These are phyloP conservation scores for Saposhnikovia divaricata DNA, from an alignment of 129 eudicot genomes.

Conservation along the genomic window DNA sequence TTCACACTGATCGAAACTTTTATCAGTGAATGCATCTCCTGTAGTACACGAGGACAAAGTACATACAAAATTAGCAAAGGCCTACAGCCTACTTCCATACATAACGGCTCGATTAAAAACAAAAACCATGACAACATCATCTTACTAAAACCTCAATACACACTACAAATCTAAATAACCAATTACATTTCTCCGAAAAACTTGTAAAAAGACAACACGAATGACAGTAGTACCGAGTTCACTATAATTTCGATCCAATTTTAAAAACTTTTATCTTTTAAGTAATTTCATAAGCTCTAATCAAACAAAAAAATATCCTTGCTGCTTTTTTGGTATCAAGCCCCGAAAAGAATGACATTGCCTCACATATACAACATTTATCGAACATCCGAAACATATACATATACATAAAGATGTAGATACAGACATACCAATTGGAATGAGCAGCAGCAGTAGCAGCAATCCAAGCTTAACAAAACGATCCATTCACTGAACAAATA, in stretches of 20 bases:
- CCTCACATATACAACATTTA: neutral
- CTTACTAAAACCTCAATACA: neutral
- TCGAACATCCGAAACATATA: neutral
- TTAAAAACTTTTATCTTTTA: neutral
- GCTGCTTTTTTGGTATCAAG: too few species aligned
- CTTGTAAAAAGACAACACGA: neutral
- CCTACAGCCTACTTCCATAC: neutral
- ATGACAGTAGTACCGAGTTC: neutral
- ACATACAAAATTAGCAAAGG: neutral
- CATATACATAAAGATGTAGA: neutral
- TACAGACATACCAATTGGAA: conserved; percentile 26
- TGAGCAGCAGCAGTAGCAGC: conserved; percentile 31
- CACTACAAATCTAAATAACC: neutral
- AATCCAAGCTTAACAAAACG: conserved; percentile 26
- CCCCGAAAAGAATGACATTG: neutral
- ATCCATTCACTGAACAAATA: conserved; percentile 26
- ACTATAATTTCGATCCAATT: neutral
- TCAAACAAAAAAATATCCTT: too few species aligned
- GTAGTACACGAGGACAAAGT: conserved; percentile 8
- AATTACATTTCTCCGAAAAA: neutral
- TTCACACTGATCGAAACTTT: conserved; percentile 45
- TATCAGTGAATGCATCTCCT: conserved; percentile 30
- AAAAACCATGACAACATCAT: neutral
- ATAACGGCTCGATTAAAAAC: neutral
- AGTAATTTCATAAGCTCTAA: neutral